These are phyloP conservation scores for Nigrospora sphaerica DNA, from an alignment of 2,329 filamentous ascomycete genomes.

Conservation along the genomic window DNA sequence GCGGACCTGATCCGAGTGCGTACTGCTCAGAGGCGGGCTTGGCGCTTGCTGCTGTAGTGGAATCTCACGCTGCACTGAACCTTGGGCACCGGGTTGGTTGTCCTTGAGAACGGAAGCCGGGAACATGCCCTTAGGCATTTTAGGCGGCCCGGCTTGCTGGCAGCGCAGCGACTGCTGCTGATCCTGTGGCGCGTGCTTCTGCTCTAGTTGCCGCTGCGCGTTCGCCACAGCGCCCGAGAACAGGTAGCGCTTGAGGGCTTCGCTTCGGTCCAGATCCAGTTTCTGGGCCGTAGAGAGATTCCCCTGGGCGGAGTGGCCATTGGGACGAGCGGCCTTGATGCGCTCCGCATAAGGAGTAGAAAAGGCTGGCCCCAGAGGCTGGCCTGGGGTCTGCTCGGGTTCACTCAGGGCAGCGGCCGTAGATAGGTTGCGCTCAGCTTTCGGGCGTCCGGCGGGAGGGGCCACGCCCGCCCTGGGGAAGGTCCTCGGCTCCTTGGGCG, in stretches of 20 bases:
- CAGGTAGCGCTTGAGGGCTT: conserved; percentile 51
- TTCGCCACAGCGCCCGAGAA: conserved; percentile 30
- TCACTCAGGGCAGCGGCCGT: conserved; percentile 62
- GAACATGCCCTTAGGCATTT: conserved; percentile 16
- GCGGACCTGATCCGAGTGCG: conserved; percentile 30
- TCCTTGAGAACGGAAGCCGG: conserved; percentile 15
- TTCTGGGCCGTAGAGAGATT: conserved; percentile 9
- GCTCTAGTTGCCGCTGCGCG: neutral
- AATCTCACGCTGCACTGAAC: neutral
- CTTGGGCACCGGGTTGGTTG: neutral
- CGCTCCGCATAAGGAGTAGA: conserved; percentile 59
- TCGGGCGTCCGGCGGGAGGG: conserved; percentile 17
- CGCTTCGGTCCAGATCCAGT: conserved; percentile 26
- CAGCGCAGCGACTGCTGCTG: conserved; percentile 4
- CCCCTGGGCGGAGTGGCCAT: conserved; percentile 11
- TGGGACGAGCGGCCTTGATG: conserved; percentile 46
- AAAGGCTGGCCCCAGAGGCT: conserved; percentile 57
- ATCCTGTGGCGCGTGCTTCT: conserved; percentile 4
- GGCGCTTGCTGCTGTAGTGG: conserved; percentile 3
- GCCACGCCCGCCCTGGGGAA: conserved; percentile 23
- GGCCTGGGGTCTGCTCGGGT: conserved; percentile 39
- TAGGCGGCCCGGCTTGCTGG: conserved; percentile 6
- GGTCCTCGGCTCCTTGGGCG: conserved; percentile 24
- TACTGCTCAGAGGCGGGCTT: conserved; percentile 7
- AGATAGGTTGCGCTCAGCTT: conserved; percentile 35